Evolutionary conservation across 768 basidiomycete genomes (phyloP).

Genomic region (Sporobolomyces roseus): DNA sequence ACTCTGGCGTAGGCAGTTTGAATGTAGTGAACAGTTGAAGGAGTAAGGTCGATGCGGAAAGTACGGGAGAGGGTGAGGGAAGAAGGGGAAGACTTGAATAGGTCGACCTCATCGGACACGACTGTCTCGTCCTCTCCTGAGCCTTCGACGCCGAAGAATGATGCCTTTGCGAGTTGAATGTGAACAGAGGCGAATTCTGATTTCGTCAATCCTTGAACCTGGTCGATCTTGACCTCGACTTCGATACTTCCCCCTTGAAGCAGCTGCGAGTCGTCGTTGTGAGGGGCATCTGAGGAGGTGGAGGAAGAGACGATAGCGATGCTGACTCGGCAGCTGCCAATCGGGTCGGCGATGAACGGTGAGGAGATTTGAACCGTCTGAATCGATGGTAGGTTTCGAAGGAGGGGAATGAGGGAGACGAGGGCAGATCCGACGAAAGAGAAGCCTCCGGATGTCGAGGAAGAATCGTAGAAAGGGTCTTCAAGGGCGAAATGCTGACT

Average conservation of each 20-base stretch:
- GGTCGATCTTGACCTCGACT: constrained; percentile 71
- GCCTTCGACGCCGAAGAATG: constrained; percentile 68
- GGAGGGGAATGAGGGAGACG: constrained; percentile 74
- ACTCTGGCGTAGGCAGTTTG: constrained; percentile 74
- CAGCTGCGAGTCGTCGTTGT: constrained; percentile 49
- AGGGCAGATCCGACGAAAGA: constrained; percentile 88
- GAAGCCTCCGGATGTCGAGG: constrained; percentile 63
- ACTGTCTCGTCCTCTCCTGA: constrained; percentile 66
- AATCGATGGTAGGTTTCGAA: constrained; percentile 54
- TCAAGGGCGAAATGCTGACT: constrained; percentile 90
- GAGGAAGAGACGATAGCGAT: constrained; percentile 66
- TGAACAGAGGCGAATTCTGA: constrained; percentile 83
- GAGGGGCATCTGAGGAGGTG: constrained; percentile 45
- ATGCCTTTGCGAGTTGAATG: constrained; percentile 79
- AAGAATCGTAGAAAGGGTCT: constrained; percentile 85
- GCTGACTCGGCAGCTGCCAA: constrained; percentile 85
- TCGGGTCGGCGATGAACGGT: constrained; percentile 88
- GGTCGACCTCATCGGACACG: constrained; percentile 68
- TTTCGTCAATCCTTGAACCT: constrained; percentile 81
- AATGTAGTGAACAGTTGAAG: constrained; percentile 68
- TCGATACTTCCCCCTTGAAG: constrained; percentile 49
- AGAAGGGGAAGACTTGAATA: constrained; percentile 66
- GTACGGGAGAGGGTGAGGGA: constrained; percentile 78
- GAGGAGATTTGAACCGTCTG: constrained; percentile 81
- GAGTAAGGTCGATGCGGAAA: constrained; percentile 71